phyloP scores from a whole-genome alignment of 2,329 filamentous ascomycete genomes.

The Arthrobotrys musiformis region DNA sequence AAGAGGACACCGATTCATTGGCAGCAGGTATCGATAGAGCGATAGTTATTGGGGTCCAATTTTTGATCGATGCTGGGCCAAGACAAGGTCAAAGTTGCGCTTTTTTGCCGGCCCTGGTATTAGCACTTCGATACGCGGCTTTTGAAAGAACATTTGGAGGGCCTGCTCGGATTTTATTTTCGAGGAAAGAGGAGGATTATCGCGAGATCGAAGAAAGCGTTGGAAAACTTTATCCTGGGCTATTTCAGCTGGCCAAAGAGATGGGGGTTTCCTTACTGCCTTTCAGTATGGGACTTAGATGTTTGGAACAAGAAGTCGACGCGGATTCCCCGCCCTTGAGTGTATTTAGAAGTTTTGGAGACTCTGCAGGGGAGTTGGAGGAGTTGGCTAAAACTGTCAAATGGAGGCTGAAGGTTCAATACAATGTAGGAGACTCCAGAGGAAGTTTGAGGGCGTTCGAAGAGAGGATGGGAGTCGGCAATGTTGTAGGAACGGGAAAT shows the following conservation, averaged over 20 bases:
- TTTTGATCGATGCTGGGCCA: slow-evolving; percentile 7
- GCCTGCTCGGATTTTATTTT: background rate
- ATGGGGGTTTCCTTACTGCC: slow-evolving; percentile 4
- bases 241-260: slow-evolving; percentile 4
- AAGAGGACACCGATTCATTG: background rate
- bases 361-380: slow-evolving; percentile 15
- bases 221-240: background rate
- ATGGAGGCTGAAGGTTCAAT: slow-evolving; percentile 44
- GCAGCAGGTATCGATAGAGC: background rate
- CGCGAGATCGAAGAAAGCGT: background rate
- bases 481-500: background rate
- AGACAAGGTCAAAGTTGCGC: slow-evolving; percentile 14
- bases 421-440: background rate
- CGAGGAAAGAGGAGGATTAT: background rate
- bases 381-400: slow-evolving; percentile 21
- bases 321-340: background rate
- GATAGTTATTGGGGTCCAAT: background rate
- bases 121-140: slow-evolving; percentile 25
- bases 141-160: background rate
- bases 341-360: slow-evolving; percentile 22
- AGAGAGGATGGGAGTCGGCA: slow-evolving; percentile 17
- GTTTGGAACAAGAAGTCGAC: background rate
- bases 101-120: slow-evolving; percentile 15
- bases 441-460: slow-evolving; percentile 20
- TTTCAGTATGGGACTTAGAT: slow-evolving; percentile 6